Evolutionary conservation across 345 rosid species (phyloP), one percentile per base, ranked within the genome.

Genomic region (Carallia brachiata): DNA sequence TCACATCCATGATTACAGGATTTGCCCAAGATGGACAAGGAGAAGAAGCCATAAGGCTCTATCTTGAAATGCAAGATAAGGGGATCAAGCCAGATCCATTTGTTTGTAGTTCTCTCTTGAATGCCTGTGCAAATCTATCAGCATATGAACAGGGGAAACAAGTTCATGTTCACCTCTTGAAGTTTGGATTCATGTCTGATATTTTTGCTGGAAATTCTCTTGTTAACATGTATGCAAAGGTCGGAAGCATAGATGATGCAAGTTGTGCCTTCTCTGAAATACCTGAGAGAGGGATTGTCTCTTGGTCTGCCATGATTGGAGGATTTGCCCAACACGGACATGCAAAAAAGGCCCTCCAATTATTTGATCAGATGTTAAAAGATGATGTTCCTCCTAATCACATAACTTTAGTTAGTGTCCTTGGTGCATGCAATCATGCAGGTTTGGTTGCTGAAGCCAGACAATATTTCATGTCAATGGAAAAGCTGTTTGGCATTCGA

Each of bases 61-160:
- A 83, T 75, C 63, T 73, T 66, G 77, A 83, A 69, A 77, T 80
- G 82, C 83, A 65, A 63, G 73, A 66, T 60, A 77, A 69, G 65
- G 80, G 77, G 27, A 74, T 84, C 66, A 78, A 73, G 69, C 85
- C 85, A 12, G 92, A 88, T 71, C 79, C 90, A n/a, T 88, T 84
- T 74, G 78, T 84, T 72, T 86, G 88, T 73, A 83, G 88, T 68
- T 79, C 92, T 60, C 81, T 86, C 56, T 76, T 88, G 50, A 88
- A 86, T 78, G 81, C 92, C 61, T 84, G 87, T 72, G 90, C 92
- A 54, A 83, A 73, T 73, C 69, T 86, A 50, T 88, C 92, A 7
- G 90, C 87, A 65, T 86, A 88, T 68, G 92, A 88, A 74, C 90
- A 86, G 71, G 90, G 89, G 69, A 86, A 86, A 73, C 93, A 86